A percentile compares a stretch with the other conserved stretches of the same genome.
Conservation (phyloP, 1,284 basidiomycete species). For the Cyathus olla region DNA sequence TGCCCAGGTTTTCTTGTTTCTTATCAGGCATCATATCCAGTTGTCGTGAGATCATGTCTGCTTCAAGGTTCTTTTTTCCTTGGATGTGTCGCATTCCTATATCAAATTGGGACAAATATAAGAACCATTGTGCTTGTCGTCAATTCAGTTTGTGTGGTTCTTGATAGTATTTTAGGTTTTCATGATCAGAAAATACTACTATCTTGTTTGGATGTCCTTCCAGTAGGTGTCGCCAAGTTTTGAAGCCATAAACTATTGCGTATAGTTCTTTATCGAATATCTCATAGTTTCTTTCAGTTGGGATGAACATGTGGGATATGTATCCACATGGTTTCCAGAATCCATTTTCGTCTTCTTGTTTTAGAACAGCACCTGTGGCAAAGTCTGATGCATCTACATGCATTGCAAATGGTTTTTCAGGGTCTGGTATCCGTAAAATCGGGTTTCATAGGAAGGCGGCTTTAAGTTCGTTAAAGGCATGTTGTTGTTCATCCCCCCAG, state of each 20-base stretch:
- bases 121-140: constrained; percentile 1
- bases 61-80: not conserved
- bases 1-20: not conserved
- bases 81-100: not conserved
- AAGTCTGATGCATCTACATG: not conserved
- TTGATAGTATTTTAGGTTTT: constrained; percentile 2
- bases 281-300: constrained; percentile 12
- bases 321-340: constrained; percentile 5
- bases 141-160: not conserved
- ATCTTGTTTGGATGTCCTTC: not conserved
- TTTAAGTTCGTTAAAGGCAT: constrained; percentile 1
- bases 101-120: constrained; percentile 1
- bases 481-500: too few species aligned
- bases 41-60: not conserved
- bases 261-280: constrained; percentile 16
- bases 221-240: constrained; percentile 12
- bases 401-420: not conserved
- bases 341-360: not conserved
- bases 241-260: constrained; percentile 8
- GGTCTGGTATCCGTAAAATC: not conserved
- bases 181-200: constrained; percentile 6
- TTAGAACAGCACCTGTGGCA: not conserved
- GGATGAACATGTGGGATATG: constrained; percentile 1
- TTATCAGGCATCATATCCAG: not conserved
- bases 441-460: not conserved